Percentiles rank a stretch among this genome's conserved stretches.
Evolutionary conservation across 2,329 filamentous ascomycete species (phyloP).

Genomic region (Aspergillus candidus): DNA sequence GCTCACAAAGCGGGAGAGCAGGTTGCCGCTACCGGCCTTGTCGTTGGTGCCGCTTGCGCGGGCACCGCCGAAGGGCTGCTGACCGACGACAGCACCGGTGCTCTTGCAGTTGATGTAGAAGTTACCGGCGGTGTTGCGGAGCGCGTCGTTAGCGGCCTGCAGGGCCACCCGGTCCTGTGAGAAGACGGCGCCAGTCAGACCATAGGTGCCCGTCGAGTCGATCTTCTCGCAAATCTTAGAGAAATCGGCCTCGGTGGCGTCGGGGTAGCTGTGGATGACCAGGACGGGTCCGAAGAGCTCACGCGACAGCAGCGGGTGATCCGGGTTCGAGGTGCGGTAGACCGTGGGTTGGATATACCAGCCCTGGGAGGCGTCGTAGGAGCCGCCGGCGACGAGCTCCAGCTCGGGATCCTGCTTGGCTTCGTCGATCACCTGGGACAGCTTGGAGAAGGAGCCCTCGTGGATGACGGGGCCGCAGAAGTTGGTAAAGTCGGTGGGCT

Average conservation of each 20-base stretch:
- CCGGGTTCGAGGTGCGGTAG: conserved; percentile 66
- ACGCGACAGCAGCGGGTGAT: conserved; percentile 66
- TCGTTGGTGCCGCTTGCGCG: conserved; percentile 66
- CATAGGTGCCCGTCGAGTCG: conserved; percentile 38
- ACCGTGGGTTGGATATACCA: conserved; percentile 82
- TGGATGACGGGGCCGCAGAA: conserved; percentile 89
- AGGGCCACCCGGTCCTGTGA: conserved; percentile 34
- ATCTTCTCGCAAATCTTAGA: conserved; percentile 50
- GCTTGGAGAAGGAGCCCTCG: conserved; percentile 71
- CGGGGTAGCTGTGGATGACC: conserved; percentile 70
- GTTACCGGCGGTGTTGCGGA: conserved; percentile 36
- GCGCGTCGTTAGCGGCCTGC: conserved; percentile 29
- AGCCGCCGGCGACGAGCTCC: conserved; percentile 67
- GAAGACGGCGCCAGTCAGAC: conserved; percentile 40
- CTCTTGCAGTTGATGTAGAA: conserved; percentile 45
- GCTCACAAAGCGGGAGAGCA: conserved; percentile 62
- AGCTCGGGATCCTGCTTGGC: conserved; percentile 71
- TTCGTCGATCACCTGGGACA: conserved; percentile 67
- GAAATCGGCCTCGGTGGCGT: conserved; percentile 55
- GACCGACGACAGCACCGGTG: conserved; percentile 65
- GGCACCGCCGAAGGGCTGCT: conserved; percentile 66
- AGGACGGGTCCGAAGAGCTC: conserved; percentile 81
- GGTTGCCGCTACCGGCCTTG: conserved; percentile 62
- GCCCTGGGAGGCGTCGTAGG: conserved; percentile 69
- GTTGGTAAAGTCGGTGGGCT: conserved; percentile 64